Base-by-base conservation (phyloP, 768 basidiomycete genomes). In the Exidia glandulosa region DNA sequence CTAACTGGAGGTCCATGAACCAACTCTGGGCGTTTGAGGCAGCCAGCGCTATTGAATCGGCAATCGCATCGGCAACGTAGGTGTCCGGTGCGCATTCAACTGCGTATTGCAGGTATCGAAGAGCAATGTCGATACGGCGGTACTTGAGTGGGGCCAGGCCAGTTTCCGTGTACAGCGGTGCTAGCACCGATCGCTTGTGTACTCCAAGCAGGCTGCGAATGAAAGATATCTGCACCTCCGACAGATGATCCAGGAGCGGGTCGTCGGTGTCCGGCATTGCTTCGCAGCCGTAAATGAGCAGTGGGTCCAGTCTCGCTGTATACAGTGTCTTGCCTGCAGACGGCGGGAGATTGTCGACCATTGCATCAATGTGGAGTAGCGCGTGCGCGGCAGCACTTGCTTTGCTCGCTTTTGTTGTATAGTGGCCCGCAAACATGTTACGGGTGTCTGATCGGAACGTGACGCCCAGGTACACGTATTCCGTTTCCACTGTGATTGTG, bases 71-170 rank as follows among this genome's bases (percentile, higher is more conserved):
- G 59, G 56, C 14, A 34, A 57, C 31, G 19, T 19, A 30, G 32
- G 47, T 47, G 10, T 10, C 16, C n/a, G 1, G 5, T 32, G 48
- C 13, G 50, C 65, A 66, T 86, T 70, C 63, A 16, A 36, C 16
- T 16, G 34, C 34, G 16, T 36, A 36, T 36, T 36, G 7, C 7
- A 36, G 34, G 34, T 7, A 36, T 16, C 34, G 7, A 7, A 36
- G 34, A 7, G 34, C 34, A 36, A 36, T 36, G 34, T 36, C 34
- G 7, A 36, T 36, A 16, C 34, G 34, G 34, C 34, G 34, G 34
- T 36, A 36, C 16, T 7, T 36, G 34, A 36, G 34, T 36, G 34
- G 34, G 16, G 7, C 34, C 7, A 36, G 7, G 34, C 16, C 16
- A 7, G 34, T 36, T 16, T 36, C 34, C 34, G 34, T 45, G 41